Evolutionary conservation across 768 basidiomycete genomes (phyloP).

Genomic region (Kwoniella shandongensis): DNA sequence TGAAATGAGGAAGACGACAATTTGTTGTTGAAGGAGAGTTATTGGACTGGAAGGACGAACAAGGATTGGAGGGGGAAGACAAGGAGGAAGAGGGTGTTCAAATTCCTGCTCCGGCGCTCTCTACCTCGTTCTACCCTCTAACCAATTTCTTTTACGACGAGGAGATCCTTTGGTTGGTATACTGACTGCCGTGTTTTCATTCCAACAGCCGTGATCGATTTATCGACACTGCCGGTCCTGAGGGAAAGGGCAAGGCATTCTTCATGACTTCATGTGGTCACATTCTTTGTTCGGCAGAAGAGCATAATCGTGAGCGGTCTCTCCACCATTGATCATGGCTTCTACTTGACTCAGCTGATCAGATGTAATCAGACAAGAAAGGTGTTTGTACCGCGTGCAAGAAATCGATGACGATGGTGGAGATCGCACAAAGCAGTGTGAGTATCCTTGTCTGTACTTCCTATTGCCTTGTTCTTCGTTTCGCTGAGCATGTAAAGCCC

Average conservation of each 20-base stretch:
- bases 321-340: too few relatives aligned
- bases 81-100: too few relatives aligned
- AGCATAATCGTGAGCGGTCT: constrained; percentile 12
- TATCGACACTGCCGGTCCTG: background rate
- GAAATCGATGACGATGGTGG: constrained; percentile 6
- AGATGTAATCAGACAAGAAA: constrained; percentile 4
- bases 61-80: too few relatives aligned
- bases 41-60: too few relatives aligned
- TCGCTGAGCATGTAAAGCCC: background rate
- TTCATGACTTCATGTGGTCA: constrained; percentile 27
- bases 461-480: background rate
- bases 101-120: too few relatives aligned
- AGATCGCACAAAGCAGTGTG: constrained; percentile 8
- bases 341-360: too few relatives aligned
- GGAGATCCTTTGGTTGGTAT: too few relatives aligned
- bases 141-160: too few relatives aligned
- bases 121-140: too few relatives aligned
- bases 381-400: constrained; percentile 13
- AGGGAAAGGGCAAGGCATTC: constrained; percentile 6
- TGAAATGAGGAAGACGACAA: too few relatives aligned
- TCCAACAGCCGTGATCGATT: constrained; percentile 12
- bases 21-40: background rate
- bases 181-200: too few relatives aligned
- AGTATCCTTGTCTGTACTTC: background rate
- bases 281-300: constrained; percentile 11